phyloP scores from a whole-genome alignment of 2,329 filamentous ascomycete species.

The Nigrospora sphaerica region DNA sequence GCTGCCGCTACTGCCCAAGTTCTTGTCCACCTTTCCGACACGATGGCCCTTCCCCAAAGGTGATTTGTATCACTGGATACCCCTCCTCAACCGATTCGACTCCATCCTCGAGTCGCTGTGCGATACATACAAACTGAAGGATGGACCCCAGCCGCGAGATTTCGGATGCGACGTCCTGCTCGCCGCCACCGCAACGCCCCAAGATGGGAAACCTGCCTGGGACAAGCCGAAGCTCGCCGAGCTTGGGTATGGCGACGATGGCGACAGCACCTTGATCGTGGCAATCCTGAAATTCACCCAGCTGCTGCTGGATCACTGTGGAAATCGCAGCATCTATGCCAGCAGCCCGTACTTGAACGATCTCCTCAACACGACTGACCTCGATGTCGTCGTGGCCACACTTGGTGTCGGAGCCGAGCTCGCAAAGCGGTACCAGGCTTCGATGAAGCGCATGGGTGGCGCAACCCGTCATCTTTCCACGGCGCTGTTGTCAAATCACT shows the following conservation, averaged over 20 bases:
- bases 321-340: constrained; percentile 91
- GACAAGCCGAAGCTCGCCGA: constrained; percentile 38
- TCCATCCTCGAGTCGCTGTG: constrained; percentile 77
- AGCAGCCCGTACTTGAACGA: constrained; percentile 88
- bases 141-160: constrained; percentile 72
- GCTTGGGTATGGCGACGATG: constrained; percentile 63
- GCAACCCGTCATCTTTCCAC: constrained; percentile 61
- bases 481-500: constrained; percentile 76
- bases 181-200: constrained; percentile 46
- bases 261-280: constrained; percentile 74
- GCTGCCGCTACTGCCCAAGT: constrained; percentile 68
- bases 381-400: constrained; percentile 69
- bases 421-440: constrained; percentile 87
- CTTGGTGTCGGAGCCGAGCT: constrained; percentile 78
- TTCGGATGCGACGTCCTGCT: constrained; percentile 63
- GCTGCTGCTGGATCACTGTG: constrained; percentile 86
- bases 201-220: constrained; percentile 44
- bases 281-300: constrained; percentile 78
- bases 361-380: constrained; percentile 79
- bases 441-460: constrained; percentile 68
- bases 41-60: constrained; percentile 94
- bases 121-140: constrained; percentile 69
- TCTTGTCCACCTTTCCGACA: constrained; percentile 74
- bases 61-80: constrained; percentile 97
- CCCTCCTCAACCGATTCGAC: constrained; percentile 88